Base-by-base conservation (phyloP, 208 protist genomes). In the Crithidia brevicula region DNA sequence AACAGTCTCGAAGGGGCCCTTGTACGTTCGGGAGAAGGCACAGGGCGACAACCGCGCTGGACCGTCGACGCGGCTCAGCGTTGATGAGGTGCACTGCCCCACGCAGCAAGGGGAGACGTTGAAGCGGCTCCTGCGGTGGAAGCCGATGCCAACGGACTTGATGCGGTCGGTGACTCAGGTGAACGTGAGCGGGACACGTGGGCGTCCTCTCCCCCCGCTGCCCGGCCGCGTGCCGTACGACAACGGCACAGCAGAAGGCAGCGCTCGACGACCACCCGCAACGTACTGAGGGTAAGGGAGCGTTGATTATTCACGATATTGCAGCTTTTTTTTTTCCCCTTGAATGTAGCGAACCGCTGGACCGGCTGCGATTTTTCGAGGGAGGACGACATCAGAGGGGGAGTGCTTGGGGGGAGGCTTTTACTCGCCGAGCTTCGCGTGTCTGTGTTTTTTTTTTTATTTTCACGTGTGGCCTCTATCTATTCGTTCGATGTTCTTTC, bases 101-200 rank as follows among this genome's bases (percentile, higher is more conserved):
- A 91, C 85, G 8, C 77, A 74, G 16, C 79, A 88, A 71, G 67
- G 74, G 16, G 62, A 86, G 50, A 90, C 79, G 46, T 72, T 90
- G 50, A 76, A 93, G 72, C 83, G 90, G 3, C 74, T 92, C 0
- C 63, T 95, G 36, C 80, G 83, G 11, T 96, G 91, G 91, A 85
- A 82, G 25, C 87, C 91, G 43, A 91, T 90, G 81, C 88, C 86
- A 4, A 68, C 86, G 1, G 68, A 77, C 16, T 61, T 84, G 22
- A 63, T 84, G 56, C 58, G 71, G 1, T 62, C 81, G 46, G 59
- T 74, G 1, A 71, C 59, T 11, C 72, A 82, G 67, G 46, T 56
- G n/a, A 66, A 34, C 16, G 38, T 93, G 34, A 74, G 66, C 22
- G 30, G 67, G 10, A 52, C 51, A 1, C 72, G 62, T 20, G 60